Base-by-base conservation (phyloP, 495 filamentous ascomycete species). In the Hypoxylon fragiforme region DNA sequence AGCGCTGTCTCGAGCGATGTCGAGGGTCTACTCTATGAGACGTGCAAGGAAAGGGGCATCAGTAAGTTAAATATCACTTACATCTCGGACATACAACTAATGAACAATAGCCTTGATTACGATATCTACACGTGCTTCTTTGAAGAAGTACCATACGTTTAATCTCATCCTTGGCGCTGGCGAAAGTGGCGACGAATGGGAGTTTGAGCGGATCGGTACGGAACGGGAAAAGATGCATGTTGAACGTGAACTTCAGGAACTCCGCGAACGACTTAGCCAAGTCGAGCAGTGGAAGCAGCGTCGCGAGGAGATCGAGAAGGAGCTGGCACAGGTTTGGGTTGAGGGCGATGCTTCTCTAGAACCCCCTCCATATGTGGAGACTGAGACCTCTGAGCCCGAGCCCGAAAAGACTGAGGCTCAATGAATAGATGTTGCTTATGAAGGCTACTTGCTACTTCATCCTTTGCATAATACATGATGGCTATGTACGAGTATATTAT, bases 121-220 rank as follows among this genome's bases (percentile, higher is more conserved):
- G 2, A 95, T 97, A 50, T 92, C 88, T 0, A 97, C 95, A 1
- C 85, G 95, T 22, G 91, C 90, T 12, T 91, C 88, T 34, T 76
- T 99, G 36, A 97, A 96, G 70, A 91, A 91, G 63, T 97, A 97
- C 64, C 94, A 97, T 70, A 89, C 85, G 1, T 97, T 81, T 71
- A 94, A 91, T 56, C 81, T 99, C 1, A 86, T 84, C 19, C 82
- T 99, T 16, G 89, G 90, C 4, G 70, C 86, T 15, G 89, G 88
- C 31, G 81, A 84, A 11, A 72, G 76, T 48, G 81, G 79, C 20
- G 73, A 77, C 53, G 82, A 84, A 58, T 98, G 92, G 90, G 87
- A 90, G 50, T 85, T 96, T 63, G 89, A 96, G 64, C 78, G 90
- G 36, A 96, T 99, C 54, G 95, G 95, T 34, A 97, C 91, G 0